Base-by-base conservation (phyloP, 169 alveolate species). In the Theileria parva region DNA sequence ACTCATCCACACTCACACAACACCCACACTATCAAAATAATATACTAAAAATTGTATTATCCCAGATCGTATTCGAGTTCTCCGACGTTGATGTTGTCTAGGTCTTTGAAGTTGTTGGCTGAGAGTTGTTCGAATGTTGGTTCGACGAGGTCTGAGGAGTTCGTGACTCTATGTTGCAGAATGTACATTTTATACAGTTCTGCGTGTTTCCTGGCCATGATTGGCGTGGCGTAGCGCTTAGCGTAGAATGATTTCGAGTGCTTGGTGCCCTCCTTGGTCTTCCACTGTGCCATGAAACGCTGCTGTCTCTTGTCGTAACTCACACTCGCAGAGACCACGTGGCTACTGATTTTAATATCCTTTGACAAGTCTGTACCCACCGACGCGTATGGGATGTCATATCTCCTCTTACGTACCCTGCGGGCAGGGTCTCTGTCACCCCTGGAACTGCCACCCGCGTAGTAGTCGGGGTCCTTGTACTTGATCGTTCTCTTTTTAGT, bases 251-350 rank as follows among this genome's bases (percentile, higher is more conserved):
- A 87, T 63, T 88, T 88, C 12, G 93, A 87, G 68, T 88, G 93
- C 55, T 88, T 88, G 8, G 92, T 81, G 17, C 93, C 93, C 55
- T 88, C 93, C n/a, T 86, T 37, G 23, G 94, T 89, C 81, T 89
- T 89, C 94, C 94, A 89, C 70, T 89, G 94, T 0, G 94, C 94
- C 94, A 89, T 89, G 59, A 87, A 89, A 13, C 94, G 65, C 55
- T 89, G 92, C 79, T 89, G 94, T 28, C 91, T 68, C 57, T 89
- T 80, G 73, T 89, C 94, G 39, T 80, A 89, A 0, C 93, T 77
- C 21, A 89, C 92, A 55, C 91, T 80, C 11, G 93, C 94, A 11
- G 94, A 89, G 17, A 89, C 93, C 25, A 89, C 94, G 66, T 63
- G 71, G 6, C 53, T 34, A 11, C 37, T 32, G 32, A 69, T 51